Evolutionary conservation across 2,329 filamentous ascomycete genomes (phyloP).

Genomic region (Alternaria atra): DNA sequence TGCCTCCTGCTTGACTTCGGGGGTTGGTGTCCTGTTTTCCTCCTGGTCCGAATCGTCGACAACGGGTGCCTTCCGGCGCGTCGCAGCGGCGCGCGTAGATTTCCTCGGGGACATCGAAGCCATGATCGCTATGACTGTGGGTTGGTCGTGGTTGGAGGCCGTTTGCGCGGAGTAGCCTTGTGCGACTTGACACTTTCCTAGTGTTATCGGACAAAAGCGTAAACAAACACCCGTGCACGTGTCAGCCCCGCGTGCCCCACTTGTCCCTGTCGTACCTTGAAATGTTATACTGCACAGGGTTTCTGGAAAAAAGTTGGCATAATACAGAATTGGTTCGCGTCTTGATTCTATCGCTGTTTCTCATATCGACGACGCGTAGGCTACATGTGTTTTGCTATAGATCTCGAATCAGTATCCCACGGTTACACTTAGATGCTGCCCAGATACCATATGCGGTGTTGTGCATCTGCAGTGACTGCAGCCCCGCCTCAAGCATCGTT

Average conservation of each 20-base stretch:
- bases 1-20: slow-evolving; percentile 64
- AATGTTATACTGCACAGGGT: background rate
- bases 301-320: background rate
- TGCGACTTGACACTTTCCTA: slow-evolving; percentile 16
- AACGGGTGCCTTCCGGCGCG: slow-evolving; percentile 73
- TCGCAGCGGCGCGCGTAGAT: slow-evolving; percentile 66
- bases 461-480: background rate
- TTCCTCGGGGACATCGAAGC: slow-evolving; percentile 57
- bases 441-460: background rate
- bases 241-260: slow-evolving; percentile 24
- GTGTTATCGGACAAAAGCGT: slow-evolving; percentile 27
- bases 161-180: slow-evolving; percentile 15
- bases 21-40: slow-evolving; percentile 68
- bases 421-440: background rate
- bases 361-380: background rate
- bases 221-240: slow-evolving; percentile 33
- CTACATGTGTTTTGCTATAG: background rate
- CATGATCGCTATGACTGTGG: slow-evolving; percentile 44
- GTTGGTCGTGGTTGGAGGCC: slow-evolving; percentile 17
- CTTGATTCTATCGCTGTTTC: background rate
- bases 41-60: slow-evolving; percentile 81
- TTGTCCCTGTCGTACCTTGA: background rate
- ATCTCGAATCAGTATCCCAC: background rate
- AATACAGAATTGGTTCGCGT: background rate
- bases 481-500: background rate